phyloP scores from a whole-genome alignment of 306 rosid genomes.

The Begonia fuchsioides region DNA sequence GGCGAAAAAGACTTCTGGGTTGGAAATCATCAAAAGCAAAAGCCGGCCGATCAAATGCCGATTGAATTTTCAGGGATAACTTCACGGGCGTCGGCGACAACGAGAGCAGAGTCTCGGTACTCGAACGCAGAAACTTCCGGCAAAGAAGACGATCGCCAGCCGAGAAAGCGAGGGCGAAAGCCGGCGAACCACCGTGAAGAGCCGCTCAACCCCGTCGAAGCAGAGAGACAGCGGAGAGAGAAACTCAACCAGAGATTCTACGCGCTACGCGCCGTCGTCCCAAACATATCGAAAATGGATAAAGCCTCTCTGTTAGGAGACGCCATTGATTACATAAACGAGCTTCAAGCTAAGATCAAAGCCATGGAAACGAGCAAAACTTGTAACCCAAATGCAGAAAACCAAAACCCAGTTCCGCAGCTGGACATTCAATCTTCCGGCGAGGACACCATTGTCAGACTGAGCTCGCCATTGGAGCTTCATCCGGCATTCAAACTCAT shows the following conservation, averaged over 20 bases:
- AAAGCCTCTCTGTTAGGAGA: slow-evolving; percentile 91
- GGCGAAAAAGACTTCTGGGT: slow-evolving; percentile 38
- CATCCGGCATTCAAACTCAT: slow-evolving; percentile 67
- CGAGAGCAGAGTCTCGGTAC: slow-evolving; percentile 44
- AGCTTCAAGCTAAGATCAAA: slow-evolving; percentile 64
- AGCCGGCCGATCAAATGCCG: slow-evolving; percentile 18
- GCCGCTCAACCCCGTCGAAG: slow-evolving; percentile 95
- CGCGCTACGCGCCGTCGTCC: slow-evolving; percentile 85
- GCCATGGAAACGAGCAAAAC: slow-evolving; percentile 41
- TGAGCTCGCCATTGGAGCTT: slow-evolving; percentile 44
- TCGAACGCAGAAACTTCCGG: slow-evolving; percentile 55
- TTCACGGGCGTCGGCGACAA: too few relatives aligned
- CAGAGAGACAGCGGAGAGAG: slow-evolving; percentile 93
- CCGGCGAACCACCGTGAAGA: slow-evolving; percentile 96
- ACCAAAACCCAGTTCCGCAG: slow-evolving; percentile 17
- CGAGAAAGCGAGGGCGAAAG: slow-evolving; percentile 85
- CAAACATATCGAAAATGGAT: slow-evolving; percentile 96
- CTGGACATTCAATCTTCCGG: slow-evolving; percentile 41
- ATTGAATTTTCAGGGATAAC: slow-evolving; percentile 61
- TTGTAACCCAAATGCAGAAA: slow-evolving; percentile 26
- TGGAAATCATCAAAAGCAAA: slow-evolving; percentile 26
- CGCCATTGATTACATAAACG: slow-evolving; percentile 80
- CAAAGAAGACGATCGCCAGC: slow-evolving; percentile 47
- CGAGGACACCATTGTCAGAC: slow-evolving; percentile 56
- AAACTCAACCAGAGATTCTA: slow-evolving; percentile 94